Evolutionary conservation across 2,329 filamentous ascomycete genomes (phyloP).

Genomic region (Ustulina deusta): DNA sequence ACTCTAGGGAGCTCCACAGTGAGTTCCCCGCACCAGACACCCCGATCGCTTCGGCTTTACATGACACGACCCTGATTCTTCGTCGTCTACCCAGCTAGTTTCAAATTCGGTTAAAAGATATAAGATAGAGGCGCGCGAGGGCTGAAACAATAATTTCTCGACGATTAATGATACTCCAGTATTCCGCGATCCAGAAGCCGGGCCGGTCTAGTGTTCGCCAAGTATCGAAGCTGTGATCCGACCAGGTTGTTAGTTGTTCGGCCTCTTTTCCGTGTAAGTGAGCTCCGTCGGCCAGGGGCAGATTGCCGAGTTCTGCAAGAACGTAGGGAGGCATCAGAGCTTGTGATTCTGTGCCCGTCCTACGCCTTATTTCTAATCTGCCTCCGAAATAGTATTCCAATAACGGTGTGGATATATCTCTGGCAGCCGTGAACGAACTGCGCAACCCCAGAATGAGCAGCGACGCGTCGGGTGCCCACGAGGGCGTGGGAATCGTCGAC

Average conservation of each 20-base stretch:
- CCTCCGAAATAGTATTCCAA: background rate
- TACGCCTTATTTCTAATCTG: background rate
- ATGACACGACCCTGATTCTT: background rate
- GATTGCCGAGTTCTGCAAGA: no score
- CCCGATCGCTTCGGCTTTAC: conserved; percentile 23
- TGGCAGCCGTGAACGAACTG: background rate
- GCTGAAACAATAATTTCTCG: background rate
- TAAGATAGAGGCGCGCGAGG: background rate
- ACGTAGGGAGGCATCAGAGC: no score
- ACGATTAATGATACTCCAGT: background rate
- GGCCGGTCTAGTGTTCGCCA: background rate
- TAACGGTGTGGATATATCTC: background rate
- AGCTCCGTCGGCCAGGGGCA: no score
- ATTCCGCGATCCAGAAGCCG: background rate
- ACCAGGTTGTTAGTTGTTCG: background rate
- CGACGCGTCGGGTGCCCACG: conserved; percentile 38
- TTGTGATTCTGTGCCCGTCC: no score
- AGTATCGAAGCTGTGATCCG: background rate
- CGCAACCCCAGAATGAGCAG: conserved; percentile 33
- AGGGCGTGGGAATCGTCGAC: conserved; percentile 47
- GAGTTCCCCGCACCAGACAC: conserved; percentile 23
- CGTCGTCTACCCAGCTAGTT: background rate
- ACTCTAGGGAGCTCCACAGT: conserved; percentile 17
- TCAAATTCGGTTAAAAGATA: background rate
- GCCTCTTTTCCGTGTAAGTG: background rate